A percentile compares a stretch with the other conserved stretches of the same genome.
Evolutionary conservation across 352 stramenopile species (phyloP).

Genomic region (Phytopythium litorale): DNA sequence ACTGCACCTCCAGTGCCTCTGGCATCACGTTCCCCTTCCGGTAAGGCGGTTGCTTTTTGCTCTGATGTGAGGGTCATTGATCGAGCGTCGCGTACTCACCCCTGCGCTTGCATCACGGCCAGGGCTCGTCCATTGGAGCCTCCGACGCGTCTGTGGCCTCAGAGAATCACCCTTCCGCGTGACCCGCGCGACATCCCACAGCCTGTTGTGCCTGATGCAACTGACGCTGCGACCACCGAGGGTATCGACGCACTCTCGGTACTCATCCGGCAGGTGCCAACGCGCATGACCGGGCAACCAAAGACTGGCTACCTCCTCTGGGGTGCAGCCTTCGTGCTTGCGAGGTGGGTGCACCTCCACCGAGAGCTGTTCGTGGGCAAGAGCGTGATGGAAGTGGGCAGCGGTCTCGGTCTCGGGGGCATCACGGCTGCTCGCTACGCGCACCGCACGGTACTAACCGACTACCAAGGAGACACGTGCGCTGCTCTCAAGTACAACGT

Average conservation of each 20-base stretch:
- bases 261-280: slow-evolving; percentile 77
- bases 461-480: slow-evolving; percentile 85
- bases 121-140: slow-evolving; percentile 57
- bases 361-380: slow-evolving; percentile 69
- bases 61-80: too few relatives aligned
- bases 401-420: slow-evolving; percentile 71
- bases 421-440: slow-evolving; percentile 76
- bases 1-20: slow-evolving; percentile 53
- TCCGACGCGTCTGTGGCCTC: slow-evolving; percentile 49
- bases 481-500: slow-evolving; percentile 76
- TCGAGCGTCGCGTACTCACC: background rate
- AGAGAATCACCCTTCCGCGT: slow-evolving; percentile 48
- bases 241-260: slow-evolving; percentile 26
- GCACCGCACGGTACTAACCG: slow-evolving; percentile 56
- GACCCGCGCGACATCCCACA: slow-evolving; percentile 43
- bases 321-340: slow-evolving; percentile 76
- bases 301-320: slow-evolving; percentile 86
- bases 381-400: slow-evolving; percentile 79
- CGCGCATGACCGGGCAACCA: slow-evolving; percentile 79
- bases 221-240: slow-evolving; percentile 11
- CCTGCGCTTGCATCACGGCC: background rate
- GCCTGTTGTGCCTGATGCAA: background rate
- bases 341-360: slow-evolving; percentile 77
- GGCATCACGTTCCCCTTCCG: slow-evolving; percentile 68
- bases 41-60: slow-evolving; percentile 4